Evolutionary conservation across 1,139 yeast genomes (phyloP).

Genomic region (Pichia sp.): DNA sequence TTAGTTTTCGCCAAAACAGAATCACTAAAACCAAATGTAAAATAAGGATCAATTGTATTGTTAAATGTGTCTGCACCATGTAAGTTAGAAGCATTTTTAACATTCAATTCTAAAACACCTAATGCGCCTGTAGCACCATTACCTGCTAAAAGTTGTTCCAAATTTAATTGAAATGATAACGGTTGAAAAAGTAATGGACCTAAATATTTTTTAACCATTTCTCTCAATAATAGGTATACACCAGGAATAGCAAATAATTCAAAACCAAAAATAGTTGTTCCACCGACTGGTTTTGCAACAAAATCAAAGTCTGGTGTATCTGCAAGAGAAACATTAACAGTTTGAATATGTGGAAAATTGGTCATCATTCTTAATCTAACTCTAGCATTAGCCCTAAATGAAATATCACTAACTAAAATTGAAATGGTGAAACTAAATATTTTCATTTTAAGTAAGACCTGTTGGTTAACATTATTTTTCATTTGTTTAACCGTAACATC

Average conservation of each 20-base stretch:
- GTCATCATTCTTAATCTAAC: slow-evolving; percentile 85
- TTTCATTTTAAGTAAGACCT: slow-evolving; percentile 59
- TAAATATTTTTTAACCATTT: slow-evolving; percentile 75
- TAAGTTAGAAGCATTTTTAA: slow-evolving; percentile 61
- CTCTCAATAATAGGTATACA: slow-evolving; percentile 68
- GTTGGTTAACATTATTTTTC: slow-evolving; percentile 78
- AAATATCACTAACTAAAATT: slow-evolving; percentile 52
- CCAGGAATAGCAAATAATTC: slow-evolving; percentile 88
- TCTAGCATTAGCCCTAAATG: slow-evolving; percentile 64
- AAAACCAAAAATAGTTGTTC: slow-evolving; percentile 79
- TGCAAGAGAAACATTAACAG: slow-evolving; percentile 75
- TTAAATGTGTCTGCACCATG: slow-evolving; percentile 64
- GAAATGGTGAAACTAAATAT: slow-evolving; percentile 66
- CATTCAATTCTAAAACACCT: slow-evolving; percentile 72
- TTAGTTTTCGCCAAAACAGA: slow-evolving; percentile 61
- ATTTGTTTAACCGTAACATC: slow-evolving; percentile 81
- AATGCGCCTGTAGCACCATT: slow-evolving; percentile 72
- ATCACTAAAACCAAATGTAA: slow-evolving; percentile 60
- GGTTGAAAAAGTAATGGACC: slow-evolving; percentile 89
- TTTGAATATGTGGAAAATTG: slow-evolving; percentile 87
- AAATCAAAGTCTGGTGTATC: slow-evolving; percentile 88
- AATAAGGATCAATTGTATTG: slow-evolving; percentile 84
- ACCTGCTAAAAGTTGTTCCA: slow-evolving; percentile 87
- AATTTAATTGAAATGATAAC: slow-evolving; percentile 83
- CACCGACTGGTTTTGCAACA: slow-evolving; percentile 57